Conservation (phyloP, 768 basidiomycete species). For the Clitopilus passeckerianus region DNA sequence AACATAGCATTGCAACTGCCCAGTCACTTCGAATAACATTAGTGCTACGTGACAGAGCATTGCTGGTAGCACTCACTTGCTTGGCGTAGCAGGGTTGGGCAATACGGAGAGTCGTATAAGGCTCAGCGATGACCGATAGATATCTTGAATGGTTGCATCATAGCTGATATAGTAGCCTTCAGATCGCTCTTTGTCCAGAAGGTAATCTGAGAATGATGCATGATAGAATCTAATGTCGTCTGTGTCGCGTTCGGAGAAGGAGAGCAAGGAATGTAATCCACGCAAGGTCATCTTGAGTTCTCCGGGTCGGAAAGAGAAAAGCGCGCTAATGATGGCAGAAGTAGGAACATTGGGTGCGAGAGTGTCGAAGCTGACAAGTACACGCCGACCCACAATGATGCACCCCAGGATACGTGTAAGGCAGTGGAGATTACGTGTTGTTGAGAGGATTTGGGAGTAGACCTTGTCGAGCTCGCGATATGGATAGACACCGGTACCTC, state of each 20-base stretch:
- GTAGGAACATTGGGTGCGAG: not conserved
- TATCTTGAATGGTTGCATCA: not conserved
- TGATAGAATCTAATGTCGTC: not conserved
- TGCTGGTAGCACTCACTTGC: not conserved
- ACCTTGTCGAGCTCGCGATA: not conserved
- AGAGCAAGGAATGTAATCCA: not conserved
- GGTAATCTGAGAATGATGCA: not conserved
- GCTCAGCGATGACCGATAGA: not conserved
- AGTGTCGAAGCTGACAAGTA: not conserved
- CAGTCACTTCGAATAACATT: not conserved
- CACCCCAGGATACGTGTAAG: not conserved
- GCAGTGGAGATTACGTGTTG: not conserved
- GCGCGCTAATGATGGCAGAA: not conserved
- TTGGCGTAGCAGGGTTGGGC: not conserved
- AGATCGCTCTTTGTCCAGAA: not conserved
- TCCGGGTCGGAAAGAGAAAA: not conserved
- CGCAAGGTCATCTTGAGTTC: not conserved
- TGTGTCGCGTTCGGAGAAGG: not conserved
- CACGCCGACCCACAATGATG: not conserved
- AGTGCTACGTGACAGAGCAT: too few species aligned
- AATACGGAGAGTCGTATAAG: not conserved
- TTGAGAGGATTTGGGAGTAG: not conserved
- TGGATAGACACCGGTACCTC: not conserved
- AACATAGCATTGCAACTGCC: not conserved
- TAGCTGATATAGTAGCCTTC: not conserved